Conservation (phyloP, 805 yeast species). For the Cyberlindnera xylosilytica region DNA sequence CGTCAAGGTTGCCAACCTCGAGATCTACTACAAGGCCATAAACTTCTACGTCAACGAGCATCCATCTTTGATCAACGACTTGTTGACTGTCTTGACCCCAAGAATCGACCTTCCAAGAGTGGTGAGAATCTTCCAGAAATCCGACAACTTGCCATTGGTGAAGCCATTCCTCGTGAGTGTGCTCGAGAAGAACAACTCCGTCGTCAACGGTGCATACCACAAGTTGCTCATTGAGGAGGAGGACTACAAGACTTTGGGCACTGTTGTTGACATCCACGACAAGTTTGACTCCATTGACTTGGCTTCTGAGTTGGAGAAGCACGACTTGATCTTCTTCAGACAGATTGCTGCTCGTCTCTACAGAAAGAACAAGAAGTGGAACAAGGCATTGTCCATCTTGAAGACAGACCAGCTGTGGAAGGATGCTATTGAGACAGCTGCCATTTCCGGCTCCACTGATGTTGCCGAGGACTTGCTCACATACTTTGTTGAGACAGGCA, state of each 20-base stretch:
- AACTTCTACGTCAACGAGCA: constrained; percentile 91
- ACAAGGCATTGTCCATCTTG: constrained; percentile 80
- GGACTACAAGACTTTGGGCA: constrained; percentile 85
- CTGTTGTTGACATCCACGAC: constrained; percentile 85
- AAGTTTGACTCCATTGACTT: constrained; percentile 89
- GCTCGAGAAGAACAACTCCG: constrained; percentile 81
- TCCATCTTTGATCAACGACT: constrained; percentile 85
- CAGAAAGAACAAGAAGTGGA: constrained; percentile 92
- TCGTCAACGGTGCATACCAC: constrained; percentile 94
- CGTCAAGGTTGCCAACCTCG: constrained; percentile 92
- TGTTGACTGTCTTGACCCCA: constrained; percentile 78
- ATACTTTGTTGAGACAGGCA: constrained; percentile 95
- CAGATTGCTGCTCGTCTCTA: constrained; percentile 93
- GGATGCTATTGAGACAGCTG: constrained; percentile 90
- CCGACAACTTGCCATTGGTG: constrained; percentile 94
- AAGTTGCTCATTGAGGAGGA: constrained; percentile 94
- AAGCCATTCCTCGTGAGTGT: constrained; percentile 93
- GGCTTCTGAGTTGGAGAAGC: constrained; percentile 91
- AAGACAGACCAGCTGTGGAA: constrained; percentile 93
- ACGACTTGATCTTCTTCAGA: constrained; percentile 87
- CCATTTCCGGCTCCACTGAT: constrained; percentile 71
- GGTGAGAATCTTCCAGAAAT: constrained; percentile 88
- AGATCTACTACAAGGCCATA: constrained; percentile 95
- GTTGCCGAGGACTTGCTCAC: constrained; percentile 85
- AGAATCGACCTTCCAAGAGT: constrained; percentile 93